A percentile compares a stretch with the other conserved stretches of the same genome.
phyloP scores from a whole-genome alignment of 192 early-diverging fungal genomes.

The Geranomyces michiganensis region DNA sequence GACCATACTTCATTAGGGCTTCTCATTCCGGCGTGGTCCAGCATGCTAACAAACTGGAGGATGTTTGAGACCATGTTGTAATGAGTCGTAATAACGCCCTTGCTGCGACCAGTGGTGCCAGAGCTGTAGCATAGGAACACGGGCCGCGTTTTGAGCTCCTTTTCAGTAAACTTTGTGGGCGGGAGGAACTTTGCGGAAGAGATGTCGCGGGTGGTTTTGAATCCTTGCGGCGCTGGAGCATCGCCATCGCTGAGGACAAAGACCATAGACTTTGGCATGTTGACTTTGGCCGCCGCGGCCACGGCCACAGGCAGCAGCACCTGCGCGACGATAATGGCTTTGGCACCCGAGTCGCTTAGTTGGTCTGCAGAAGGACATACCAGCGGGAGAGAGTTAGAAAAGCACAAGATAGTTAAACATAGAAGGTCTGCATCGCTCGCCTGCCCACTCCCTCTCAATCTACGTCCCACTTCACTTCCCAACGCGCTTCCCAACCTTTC shows the following conservation, averaged over 20 bases:
- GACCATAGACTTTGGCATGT: slow-evolving; percentile 38
- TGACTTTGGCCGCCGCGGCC: slow-evolving; percentile 17
- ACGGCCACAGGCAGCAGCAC: neutral
- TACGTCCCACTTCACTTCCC: too few species aligned
- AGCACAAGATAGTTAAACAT: too few species aligned
- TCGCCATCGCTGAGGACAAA: slow-evolving; percentile 1
- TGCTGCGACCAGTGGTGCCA: slow-evolving; percentile 71
- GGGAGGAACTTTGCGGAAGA: slow-evolving; percentile 35
- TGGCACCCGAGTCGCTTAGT: slow-evolving; percentile 69
- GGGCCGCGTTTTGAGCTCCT: slow-evolving; percentile 45
- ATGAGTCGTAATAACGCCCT: slow-evolving; percentile 75
- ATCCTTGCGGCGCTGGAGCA: slow-evolving; percentile 2
- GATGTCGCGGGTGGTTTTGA: slow-evolving; percentile 49
- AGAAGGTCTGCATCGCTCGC: too few species aligned
- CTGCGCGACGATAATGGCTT: neutral
- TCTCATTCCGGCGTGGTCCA: too few species aligned
- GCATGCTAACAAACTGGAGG: slow-evolving; percentile 40
- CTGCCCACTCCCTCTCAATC: neutral
- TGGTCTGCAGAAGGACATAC: slow-evolving; percentile 48
- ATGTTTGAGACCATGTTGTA: slow-evolving; percentile 80
- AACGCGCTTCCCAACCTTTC: too few species aligned
- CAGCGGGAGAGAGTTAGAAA: too few species aligned
- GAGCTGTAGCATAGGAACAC: slow-evolving; percentile 74
- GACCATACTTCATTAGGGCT: slow-evolving; percentile 38
- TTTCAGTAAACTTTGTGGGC: slow-evolving; percentile 36